phyloP scores from a whole-genome alignment of 495 filamentous ascomycete genomes.

The Hyphodiscus hymeniophilus region DNA sequence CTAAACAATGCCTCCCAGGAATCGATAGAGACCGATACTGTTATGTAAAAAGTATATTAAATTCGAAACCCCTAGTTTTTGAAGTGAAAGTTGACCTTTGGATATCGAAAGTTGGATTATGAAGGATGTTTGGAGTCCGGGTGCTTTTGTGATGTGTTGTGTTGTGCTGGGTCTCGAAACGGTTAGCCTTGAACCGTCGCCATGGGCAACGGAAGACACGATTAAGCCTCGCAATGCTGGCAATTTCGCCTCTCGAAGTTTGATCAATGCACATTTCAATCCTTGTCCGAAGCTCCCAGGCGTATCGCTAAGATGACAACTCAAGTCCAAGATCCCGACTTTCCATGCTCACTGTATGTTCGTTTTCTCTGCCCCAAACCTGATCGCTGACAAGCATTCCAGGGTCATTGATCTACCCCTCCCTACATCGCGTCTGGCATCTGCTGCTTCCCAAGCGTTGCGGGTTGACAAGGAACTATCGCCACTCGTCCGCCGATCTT shows the following conservation, averaged over 20 bases:
- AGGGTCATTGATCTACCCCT: slow-evolving; percentile 79
- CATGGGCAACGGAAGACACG: too few species aligned
- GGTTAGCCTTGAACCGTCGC: too few species aligned
- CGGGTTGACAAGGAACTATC: slow-evolving; percentile 87
- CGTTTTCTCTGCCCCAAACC: background rate
- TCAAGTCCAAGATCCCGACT: slow-evolving; percentile 36
- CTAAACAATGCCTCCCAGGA: slow-evolving; percentile 13
- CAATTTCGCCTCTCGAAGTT: slow-evolving; percentile 11
- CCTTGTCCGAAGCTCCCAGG: background rate
- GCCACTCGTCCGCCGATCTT: slow-evolving; percentile 62
- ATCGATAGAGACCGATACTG: background rate
- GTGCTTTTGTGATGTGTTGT: slow-evolving; percentile 6
- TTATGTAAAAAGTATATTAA: slow-evolving; percentile 9
- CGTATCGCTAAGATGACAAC: slow-evolving; percentile 23
- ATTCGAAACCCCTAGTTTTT: background rate
- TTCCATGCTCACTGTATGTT: slow-evolving; percentile 66
- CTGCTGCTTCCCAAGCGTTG: slow-evolving; percentile 64
- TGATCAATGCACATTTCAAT: slow-evolving; percentile 11
- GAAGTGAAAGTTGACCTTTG: slow-evolving; percentile 5
- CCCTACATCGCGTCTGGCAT: slow-evolving; percentile 71
- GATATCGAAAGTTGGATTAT: background rate
- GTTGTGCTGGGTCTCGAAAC: slow-evolving; percentile 14
- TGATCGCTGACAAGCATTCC: slow-evolving; percentile 1
- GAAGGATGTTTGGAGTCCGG: slow-evolving; percentile 14
- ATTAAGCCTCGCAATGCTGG: background rate